These are phyloP conservation scores for Penicillium sp. DNA, from an alignment of 2,329 filamentous ascomycete species.

Conservation along the genomic window DNA sequence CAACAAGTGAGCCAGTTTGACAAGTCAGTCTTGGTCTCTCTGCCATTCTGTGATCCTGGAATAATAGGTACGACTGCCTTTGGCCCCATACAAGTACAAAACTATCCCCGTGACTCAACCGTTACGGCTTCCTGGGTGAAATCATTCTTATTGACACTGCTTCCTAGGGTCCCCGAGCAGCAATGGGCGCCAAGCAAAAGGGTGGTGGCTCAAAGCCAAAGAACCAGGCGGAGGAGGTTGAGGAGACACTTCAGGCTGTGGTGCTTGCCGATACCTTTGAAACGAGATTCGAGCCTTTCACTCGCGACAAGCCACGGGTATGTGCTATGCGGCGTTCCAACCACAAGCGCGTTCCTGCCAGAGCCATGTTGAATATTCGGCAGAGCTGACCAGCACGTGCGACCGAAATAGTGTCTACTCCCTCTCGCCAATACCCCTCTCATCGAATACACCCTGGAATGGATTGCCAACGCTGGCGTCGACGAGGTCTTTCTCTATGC, in stretches of 20 bases:
- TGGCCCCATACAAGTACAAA: not conserved
- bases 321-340: constrained; percentile 34
- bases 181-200: constrained; percentile 44
- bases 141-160: constrained; percentile 9
- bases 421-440: constrained; percentile 91
- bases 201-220: constrained; percentile 38
- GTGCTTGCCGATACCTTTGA: constrained; percentile 94
- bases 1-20: not conserved
- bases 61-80: constrained; percentile 13
- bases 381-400: not conserved
- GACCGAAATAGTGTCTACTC: constrained; percentile 74
- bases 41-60: constrained; percentile 6
- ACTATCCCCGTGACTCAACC: not conserved
- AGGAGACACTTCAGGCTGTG: constrained; percentile 66
- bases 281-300: constrained; percentile 86
- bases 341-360: not conserved
- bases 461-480: constrained; percentile 92
- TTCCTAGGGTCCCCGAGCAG: constrained; percentile 10
- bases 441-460: constrained; percentile 97
- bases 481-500: constrained; percentile 92
- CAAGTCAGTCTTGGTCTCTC: not conserved
- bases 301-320: constrained; percentile 84
- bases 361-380: not conserved
- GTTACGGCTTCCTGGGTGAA: not conserved
- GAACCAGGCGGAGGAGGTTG: constrained; percentile 59